Conservation (phyloP, 192 early-diverging fungal genomes). For the Funneliformis geosporum region DNA sequence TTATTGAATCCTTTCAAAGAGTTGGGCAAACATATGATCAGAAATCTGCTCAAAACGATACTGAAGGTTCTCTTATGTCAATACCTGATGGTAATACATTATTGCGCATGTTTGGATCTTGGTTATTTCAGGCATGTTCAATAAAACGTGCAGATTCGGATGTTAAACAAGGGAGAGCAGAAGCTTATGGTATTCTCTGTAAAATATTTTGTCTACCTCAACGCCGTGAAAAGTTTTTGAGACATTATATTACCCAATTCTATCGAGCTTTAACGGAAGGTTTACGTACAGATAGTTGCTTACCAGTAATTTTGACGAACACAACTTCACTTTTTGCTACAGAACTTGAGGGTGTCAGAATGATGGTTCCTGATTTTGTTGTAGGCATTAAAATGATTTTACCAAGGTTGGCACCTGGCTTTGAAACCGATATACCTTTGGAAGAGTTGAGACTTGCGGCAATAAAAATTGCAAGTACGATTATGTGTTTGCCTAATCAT, state of each 20-base stretch:
- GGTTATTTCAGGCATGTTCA: conserved; percentile 73
- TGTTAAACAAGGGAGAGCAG: conserved; percentile 59
- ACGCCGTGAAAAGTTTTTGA: conserved; percentile 52
- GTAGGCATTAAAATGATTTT: conserved; percentile 65
- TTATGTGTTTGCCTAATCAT: conserved; percentile 70
- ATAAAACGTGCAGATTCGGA: conserved; percentile 33
- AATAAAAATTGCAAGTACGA: conserved; percentile 60
- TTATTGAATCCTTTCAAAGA: conserved; percentile 55
- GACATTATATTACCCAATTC: conserved; percentile 72
- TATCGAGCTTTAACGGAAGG: conserved; percentile 68
- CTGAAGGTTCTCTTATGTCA: conserved; percentile 10
- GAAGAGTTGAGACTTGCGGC: conserved; percentile 72
- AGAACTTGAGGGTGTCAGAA: conserved; percentile 70
- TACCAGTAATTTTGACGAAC: conserved; percentile 72
- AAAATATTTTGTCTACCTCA: conserved; percentile 75
- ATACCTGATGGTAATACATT: conserved; percentile 74
- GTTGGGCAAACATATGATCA: conserved; percentile 32
- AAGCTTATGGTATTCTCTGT: conserved; percentile 73
- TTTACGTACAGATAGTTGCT: conserved; percentile 56
- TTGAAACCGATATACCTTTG: conserved; percentile 41
- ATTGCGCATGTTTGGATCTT: conserved; percentile 79
- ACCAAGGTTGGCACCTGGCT: conserved; percentile 46
- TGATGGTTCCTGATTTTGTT: conserved; percentile 75
- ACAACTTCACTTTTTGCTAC: conserved; percentile 61
- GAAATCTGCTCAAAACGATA: not conserved